A percentile compares a stretch with the other conserved stretches of the same genome.
Conservation (phyloP, 768 basidiomycete species). For the Lanmaoa rubissima region DNA sequence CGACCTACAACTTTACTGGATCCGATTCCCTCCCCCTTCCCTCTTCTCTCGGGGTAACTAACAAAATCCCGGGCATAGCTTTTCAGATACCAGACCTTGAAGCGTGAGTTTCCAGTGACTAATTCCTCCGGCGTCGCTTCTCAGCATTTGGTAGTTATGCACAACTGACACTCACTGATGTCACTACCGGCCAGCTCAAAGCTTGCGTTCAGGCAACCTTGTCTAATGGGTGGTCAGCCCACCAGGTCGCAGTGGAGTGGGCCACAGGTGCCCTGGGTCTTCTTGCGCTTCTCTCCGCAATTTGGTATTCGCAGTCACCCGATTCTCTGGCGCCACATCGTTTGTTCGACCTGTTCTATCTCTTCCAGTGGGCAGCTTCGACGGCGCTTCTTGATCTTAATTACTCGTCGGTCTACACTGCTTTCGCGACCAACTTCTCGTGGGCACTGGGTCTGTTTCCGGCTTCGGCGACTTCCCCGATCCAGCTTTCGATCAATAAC, state of each 20-base stretch:
- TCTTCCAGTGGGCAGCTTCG: constrained; percentile 83
- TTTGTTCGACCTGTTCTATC: constrained; percentile 74
- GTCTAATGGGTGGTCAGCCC: constrained; percentile 85
- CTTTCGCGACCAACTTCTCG: constrained; percentile 82
- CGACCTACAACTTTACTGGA: constrained; percentile 85
- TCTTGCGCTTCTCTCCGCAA: constrained; percentile 52
- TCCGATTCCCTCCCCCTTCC: constrained; percentile 68
- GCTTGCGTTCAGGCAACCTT: constrained; percentile 92
- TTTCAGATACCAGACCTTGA: constrained; percentile 90
- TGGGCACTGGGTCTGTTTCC: constrained; percentile 83
- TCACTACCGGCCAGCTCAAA: constrained; percentile 66
- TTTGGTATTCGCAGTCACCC: constrained; percentile 56
- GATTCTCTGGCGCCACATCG: constrained; percentile 68
- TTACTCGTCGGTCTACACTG: constrained; percentile 80
- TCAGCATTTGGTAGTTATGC: constrained; percentile 45
- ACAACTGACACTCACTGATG: constrained; percentile 70
- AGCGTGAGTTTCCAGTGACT: constrained; percentile 38
- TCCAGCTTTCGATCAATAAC: constrained; percentile 76
- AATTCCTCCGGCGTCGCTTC: background rate
- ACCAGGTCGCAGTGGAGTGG: constrained; percentile 76
- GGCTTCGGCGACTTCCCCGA: constrained; percentile 47
- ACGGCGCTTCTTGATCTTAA: constrained; percentile 81
- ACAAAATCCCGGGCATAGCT: constrained; percentile 72
- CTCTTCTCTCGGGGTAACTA: constrained; percentile 50
- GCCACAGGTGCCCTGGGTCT: constrained; percentile 64